Evolutionary conservation across 805 yeast species (phyloP).

Genomic region (Pichia sporocuriosa): DNA sequence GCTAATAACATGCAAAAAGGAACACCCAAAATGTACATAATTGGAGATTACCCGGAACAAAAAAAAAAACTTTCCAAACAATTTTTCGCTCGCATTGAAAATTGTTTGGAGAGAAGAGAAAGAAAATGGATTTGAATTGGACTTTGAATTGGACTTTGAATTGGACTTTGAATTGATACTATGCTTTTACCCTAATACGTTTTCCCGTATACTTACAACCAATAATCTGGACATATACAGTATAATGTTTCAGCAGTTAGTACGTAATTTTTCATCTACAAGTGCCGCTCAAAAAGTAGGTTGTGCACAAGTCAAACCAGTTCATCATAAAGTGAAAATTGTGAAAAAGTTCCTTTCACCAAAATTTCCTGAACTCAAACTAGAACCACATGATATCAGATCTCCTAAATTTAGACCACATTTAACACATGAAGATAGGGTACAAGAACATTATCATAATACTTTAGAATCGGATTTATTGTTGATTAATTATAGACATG

Average conservation of each 20-base stretch:
- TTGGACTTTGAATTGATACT: no score
- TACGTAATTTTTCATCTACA: constrained; percentile 29
- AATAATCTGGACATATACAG: no score
- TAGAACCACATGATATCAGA: constrained; percentile 66
- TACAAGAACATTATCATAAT: constrained; percentile 66
- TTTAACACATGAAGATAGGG: constrained; percentile 71
- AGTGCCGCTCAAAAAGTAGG: constrained; percentile 40
- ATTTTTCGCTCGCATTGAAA: background rate
- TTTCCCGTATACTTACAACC: no score
- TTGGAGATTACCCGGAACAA: background rate
- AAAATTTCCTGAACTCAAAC: constrained; percentile 59
- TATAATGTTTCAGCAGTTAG: constrained; percentile 11
- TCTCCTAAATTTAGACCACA: constrained; percentile 74
- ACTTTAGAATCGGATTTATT: constrained; percentile 72
- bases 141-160: no score
- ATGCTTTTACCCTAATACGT: no score
- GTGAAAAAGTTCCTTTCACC: constrained; percentile 71
- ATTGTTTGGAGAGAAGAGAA: background rate
- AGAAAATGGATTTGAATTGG: no score
- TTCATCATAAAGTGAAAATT: constrained; percentile 80
- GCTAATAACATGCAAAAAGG: no score
- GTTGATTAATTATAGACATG: constrained; percentile 71
- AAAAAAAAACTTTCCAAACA: background rate
- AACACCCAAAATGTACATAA: no score
- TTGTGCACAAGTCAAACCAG: constrained; percentile 77